A percentile compares a stretch with the other conserved stretches of the same genome.
These are phyloP conservation scores for Populus nigra DNA, from an alignment of 345 rosid species.

Conservation along the genomic window DNA sequence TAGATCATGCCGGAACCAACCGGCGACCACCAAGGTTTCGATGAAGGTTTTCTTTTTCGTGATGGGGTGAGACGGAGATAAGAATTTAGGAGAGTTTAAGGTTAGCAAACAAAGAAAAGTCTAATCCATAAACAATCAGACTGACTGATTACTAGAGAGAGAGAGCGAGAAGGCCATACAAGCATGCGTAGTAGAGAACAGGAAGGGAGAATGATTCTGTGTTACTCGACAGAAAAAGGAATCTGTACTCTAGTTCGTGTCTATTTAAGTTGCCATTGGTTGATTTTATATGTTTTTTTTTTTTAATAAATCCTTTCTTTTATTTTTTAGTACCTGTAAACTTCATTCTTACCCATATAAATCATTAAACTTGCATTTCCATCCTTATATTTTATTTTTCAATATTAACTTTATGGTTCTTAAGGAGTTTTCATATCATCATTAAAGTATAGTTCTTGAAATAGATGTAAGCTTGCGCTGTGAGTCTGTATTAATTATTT, in stretches of 20 bases:
- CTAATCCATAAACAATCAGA: not conserved
- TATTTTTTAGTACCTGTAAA: not conserved
- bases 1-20: slow-evolving; percentile 32
- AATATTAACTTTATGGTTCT: not conserved
- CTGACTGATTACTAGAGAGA: not conserved
- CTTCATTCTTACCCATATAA: not conserved
- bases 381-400: not conserved
- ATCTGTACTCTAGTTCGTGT: not conserved
- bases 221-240: not conserved
- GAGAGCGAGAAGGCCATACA: not conserved
- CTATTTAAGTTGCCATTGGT: not conserved
- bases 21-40: not conserved
- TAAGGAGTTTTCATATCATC: not conserved
- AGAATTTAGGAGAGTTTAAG: not conserved
- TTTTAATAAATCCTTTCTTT: no score
- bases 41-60: not conserved
- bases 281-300: not conserved
- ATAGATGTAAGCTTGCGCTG: no score
- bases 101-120: not conserved
- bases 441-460: no score
- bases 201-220: slow-evolving; percentile 2
- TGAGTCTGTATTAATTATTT: no score
- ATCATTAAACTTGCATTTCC: not conserved
- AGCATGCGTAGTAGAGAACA: not conserved
- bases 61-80: not conserved